Evolutionary conservation across 2,329 filamentous ascomycete genomes (phyloP), one percentile per base, ranked within the genome.

Genomic region (Dothideomycetes sp.): DNA sequence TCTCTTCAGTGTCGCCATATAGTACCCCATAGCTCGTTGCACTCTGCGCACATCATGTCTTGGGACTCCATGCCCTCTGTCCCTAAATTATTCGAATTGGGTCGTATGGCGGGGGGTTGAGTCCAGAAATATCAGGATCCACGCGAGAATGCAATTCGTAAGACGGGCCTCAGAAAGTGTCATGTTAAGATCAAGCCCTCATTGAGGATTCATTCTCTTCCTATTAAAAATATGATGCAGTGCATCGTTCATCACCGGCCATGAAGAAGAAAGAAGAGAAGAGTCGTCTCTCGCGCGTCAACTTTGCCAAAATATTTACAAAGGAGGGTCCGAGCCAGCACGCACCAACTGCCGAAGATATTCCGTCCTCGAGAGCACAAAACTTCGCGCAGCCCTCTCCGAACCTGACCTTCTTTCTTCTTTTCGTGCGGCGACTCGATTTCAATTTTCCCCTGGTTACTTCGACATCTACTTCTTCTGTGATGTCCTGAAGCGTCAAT

Each of bases 401-500:
- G n/a, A 27, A 27, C 33, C 38, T 36, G 31, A 31, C 37, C 43
- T 38, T 48, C 44, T 49, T 53, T 50, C 45, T 42, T 47, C n/a
- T 45, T 48, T 54, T 55, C 48, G 53, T 57, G 55, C 55, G 55
- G 55, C 55, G 55, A 47, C 50, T 46, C 46, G 52, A 51, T 49
- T 49, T 45, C 40, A 52, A 44, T 45, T 56, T 58, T 53, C 53
- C 56, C 52, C 51, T 49, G 47, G 53, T 56, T 56, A 48, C 53
- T 56, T 48, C 49, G 42, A 49, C 49, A 49, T 49, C 42, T 34
- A 42, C 48, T 32, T 47, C 38, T 50, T 39, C 41, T 45, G 49
- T 51, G 49, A 45, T 47, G 37, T 42, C 47, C 45, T 43, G 47
- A 37, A 54, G 56, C 50, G 55, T 59, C 55, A 49, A 48, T 51